phyloP scores from a whole-genome alignment of 1,284 basidiomycete genomes.

The Tilletia horrida region DNA sequence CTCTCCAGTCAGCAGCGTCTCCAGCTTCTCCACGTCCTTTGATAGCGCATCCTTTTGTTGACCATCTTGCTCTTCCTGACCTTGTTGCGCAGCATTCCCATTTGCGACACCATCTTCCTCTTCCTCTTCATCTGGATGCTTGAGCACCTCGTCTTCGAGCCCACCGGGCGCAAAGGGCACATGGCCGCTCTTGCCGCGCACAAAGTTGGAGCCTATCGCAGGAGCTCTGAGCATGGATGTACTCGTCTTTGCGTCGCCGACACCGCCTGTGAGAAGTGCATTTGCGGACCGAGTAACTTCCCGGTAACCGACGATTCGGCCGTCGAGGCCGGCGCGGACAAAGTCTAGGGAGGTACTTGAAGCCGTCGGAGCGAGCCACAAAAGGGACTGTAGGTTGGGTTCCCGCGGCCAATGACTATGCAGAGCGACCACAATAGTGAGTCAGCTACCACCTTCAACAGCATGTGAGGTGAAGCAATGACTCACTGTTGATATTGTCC shows the following conservation, averaged over 20 bases:
- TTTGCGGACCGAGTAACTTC: constrained; percentile 21
- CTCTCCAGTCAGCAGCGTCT: constrained; percentile 20
- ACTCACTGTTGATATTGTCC: constrained; percentile 16
- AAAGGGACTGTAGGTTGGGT: constrained; percentile 16
- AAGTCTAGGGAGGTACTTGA: constrained; percentile 40
- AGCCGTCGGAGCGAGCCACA: constrained; percentile 6
- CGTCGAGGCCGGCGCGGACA: constrained; percentile 49
- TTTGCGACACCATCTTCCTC: constrained; percentile 32
- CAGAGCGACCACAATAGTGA: background rate
- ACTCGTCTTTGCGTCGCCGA: constrained; percentile 31
- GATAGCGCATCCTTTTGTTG: constrained; percentile 37
- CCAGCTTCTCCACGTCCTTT: constrained; percentile 16
- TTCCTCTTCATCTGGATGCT: constrained; percentile 33
- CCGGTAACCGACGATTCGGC: constrained; percentile 42
- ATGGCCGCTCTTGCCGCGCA: constrained; percentile 54
- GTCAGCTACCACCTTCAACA: background rate
- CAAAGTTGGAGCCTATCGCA: constrained; percentile 70
- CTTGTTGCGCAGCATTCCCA: constrained; percentile 56
- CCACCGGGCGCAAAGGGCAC: constrained; percentile 34
- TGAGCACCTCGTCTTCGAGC: constrained; percentile 59
- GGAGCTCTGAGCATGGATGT: constrained; percentile 80
- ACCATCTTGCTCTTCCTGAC: constrained; percentile 57
- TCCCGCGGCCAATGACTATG: constrained; percentile 19
- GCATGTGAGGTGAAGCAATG: background rate
- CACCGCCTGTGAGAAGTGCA: background rate